Base-by-base conservation (phyloP, 2,329 filamentous ascomycete genomes). In the Didymella glomerata region DNA sequence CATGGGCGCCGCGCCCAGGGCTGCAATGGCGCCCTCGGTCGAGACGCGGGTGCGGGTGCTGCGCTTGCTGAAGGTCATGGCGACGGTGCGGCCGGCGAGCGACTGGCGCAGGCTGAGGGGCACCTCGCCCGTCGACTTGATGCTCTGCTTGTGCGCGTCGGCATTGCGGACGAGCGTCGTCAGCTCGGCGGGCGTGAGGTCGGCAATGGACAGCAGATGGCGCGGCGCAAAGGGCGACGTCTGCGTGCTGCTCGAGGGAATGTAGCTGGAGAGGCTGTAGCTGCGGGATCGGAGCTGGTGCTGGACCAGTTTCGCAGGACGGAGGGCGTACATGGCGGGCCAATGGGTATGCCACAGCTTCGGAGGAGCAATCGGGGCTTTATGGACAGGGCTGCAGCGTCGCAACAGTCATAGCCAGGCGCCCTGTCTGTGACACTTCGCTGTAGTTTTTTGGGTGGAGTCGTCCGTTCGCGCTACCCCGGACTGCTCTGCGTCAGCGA, bases 61-160 rank as follows among this genome's bases (percentile, higher is more conserved):
- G 67, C 93, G 88, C 82, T 99, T 99, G 84, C 86, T 96, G 83
- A 99, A 99, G 84, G 96, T 92, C 88, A 99, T 90, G 66, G 95
- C 94, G 30, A 99, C 86, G 0, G 93, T 93, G 78, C 92, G 88
- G 51, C 92, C 91, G 0, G 85, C 79, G 63, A 99, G 80, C 11
- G 86, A 82, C 40, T 84, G 83, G 53, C 84, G 80, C 54, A 96
- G 80, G 42, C 83, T 80, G 49, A 81, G 76, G 3, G 90, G 86
- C 47, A 86, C 79, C 53, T 84, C 81, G 45, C 87, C 86, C 16
- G 72, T 74, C 20, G 87, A 85, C 77, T 96, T 96, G 81, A 94
- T 87, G 55, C 87, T 83, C 54, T 85, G 79, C 78, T 98, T 98
- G 81, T 92, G 87, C 42, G 84, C 79, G 24, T 87, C 84, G 49